Percentiles rank a stretch among this genome's conserved stretches.
These are phyloP conservation scores for Linderina pennispora DNA, from an alignment of 192 early-diverging fungal species.

Conservation along the genomic window DNA sequence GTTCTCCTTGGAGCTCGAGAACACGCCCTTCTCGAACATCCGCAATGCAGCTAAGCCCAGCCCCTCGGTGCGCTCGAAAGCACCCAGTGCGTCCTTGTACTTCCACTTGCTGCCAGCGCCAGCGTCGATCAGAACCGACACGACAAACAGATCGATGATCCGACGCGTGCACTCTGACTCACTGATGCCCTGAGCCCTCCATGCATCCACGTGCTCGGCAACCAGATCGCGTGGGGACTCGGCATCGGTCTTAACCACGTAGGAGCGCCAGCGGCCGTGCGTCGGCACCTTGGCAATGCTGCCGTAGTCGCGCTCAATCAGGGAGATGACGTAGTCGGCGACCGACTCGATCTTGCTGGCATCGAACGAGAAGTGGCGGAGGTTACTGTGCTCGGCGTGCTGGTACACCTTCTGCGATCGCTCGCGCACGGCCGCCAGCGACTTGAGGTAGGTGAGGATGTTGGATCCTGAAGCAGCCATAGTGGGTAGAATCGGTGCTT, in stretches of 20 bases:
- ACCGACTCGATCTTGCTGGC: constrained; percentile 55
- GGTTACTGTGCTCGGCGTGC: constrained; percentile 48
- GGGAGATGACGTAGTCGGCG: constrained; percentile 56
- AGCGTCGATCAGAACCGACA: constrained; percentile 88
- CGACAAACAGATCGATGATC: constrained; percentile 78
- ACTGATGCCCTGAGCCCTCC: constrained; percentile 17
- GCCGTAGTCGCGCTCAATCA: constrained; percentile 71
- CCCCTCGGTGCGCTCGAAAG: constrained; percentile 71
- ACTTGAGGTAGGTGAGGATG: constrained; percentile 53
- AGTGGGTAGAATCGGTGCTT: too few relatives aligned
- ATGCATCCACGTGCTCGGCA: constrained; percentile 20
- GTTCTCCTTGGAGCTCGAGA: constrained; percentile 54
- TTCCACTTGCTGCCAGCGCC: constrained; percentile 83
- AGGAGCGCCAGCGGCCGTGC: constrained; percentile 86
- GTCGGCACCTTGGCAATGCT: constrained; percentile 65
- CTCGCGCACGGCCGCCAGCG: constrained; percentile 71
- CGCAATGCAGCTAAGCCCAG: constrained; percentile 77
- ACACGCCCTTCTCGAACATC: constrained; percentile 76
- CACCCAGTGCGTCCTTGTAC: constrained; percentile 52
- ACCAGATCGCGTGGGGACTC: constrained; percentile 53
- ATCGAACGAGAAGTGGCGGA: constrained; percentile 71
- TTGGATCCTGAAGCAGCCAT: too few relatives aligned
- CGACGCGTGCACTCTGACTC: constrained; percentile 56
- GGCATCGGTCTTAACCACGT: constrained; percentile 51
- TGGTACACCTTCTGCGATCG: constrained; percentile 57